Percentiles rank a stretch among this genome's conserved stretches.
These are phyloP conservation scores for Thielaviopsis ethacetica DNA, from an alignment of 2,329 filamentous ascomycete genomes.

Conservation along the genomic window DNA sequence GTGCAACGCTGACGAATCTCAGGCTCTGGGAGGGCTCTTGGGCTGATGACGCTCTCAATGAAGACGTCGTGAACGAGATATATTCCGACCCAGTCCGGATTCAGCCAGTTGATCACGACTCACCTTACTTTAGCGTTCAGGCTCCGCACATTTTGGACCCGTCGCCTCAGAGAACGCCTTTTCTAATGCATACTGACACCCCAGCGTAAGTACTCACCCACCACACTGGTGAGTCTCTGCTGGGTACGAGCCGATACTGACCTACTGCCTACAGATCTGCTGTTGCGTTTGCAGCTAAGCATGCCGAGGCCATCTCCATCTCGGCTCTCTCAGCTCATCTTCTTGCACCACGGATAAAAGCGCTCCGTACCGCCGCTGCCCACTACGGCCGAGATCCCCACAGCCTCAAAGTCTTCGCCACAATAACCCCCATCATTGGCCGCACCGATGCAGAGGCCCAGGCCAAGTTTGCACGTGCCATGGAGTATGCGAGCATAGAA, in stretches of 20 bases:
- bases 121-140: conserved; percentile 41
- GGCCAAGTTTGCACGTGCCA: conserved; percentile 29
- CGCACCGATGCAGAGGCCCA: conserved; percentile 43
- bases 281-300: conserved; percentile 42
- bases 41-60: conserved; percentile 42
- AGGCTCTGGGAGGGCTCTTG: conserved; percentile 29
- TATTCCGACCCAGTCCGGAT: conserved; percentile 31
- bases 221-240: background rate
- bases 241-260: background rate
- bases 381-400: conserved; percentile 34
- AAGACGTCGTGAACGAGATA: conserved; percentile 34
- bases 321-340: conserved; percentile 38
- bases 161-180: conserved; percentile 44
- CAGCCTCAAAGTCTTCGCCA: conserved; percentile 43
- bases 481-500: conserved; percentile 37
- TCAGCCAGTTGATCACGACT: conserved; percentile 43
- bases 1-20: background rate
- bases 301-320: conserved; percentile 50
- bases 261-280: conserved; percentile 22
- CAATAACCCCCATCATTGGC: conserved; percentile 41
- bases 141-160: conserved; percentile 46
- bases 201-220: conserved; percentile 23
- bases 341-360: conserved; percentile 37
- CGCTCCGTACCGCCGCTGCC: conserved; percentile 35
- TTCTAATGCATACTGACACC: conserved; percentile 48